phyloP scores from a whole-genome alignment of 768 basidiomycete species.

The Lactifluus volemus region DNA sequence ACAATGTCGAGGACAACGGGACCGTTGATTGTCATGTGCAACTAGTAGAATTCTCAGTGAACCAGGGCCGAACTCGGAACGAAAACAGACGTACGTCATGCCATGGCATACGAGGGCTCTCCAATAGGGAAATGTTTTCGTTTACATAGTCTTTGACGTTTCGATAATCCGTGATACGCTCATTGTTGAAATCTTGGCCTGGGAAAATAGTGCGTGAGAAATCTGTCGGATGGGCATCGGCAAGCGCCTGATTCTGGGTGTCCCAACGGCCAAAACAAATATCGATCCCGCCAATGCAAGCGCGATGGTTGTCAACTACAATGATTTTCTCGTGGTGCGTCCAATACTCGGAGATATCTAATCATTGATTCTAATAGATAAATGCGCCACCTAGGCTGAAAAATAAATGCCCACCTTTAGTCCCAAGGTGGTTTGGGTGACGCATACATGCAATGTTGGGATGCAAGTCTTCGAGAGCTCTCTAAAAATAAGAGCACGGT shows the following conservation, averaged over 20 bases:
- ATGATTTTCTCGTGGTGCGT: conserved; percentile 92
- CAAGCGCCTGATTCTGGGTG: conserved; percentile 79
- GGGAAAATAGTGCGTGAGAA: conserved; percentile 83
- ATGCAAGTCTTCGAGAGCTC: conserved; percentile 72
- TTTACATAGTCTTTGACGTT: conserved; percentile 66
- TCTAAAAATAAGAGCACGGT: conserved; percentile 29
- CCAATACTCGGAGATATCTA: conserved; percentile 80
- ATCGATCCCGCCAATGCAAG: conserved; percentile 90
- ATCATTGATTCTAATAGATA: background rate
- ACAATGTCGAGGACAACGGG: conserved; percentile 82
- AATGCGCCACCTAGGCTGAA: background rate
- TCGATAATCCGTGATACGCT: conserved; percentile 77
- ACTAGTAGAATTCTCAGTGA: conserved; percentile 30
- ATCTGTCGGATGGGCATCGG: conserved; percentile 87
- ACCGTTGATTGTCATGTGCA: conserved; percentile 78
- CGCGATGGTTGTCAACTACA: conserved; percentile 77
- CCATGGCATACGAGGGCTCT: conserved; percentile 85
- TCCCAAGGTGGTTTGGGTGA: conserved; percentile 84
- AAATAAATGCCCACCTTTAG: conserved; percentile 40
- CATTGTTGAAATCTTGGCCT: conserved; percentile 91
- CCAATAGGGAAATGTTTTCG: conserved; percentile 57
- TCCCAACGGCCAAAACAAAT: conserved; percentile 98
- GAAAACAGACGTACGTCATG: conserved; percentile 62
- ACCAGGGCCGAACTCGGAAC: background rate
- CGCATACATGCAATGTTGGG: conserved; percentile 84